A percentile compares a stretch with the other conserved stretches of the same genome.
phyloP scores from a whole-genome alignment of 2,329 filamentous ascomycete genomes.

The Ascomycota sp. region DNA sequence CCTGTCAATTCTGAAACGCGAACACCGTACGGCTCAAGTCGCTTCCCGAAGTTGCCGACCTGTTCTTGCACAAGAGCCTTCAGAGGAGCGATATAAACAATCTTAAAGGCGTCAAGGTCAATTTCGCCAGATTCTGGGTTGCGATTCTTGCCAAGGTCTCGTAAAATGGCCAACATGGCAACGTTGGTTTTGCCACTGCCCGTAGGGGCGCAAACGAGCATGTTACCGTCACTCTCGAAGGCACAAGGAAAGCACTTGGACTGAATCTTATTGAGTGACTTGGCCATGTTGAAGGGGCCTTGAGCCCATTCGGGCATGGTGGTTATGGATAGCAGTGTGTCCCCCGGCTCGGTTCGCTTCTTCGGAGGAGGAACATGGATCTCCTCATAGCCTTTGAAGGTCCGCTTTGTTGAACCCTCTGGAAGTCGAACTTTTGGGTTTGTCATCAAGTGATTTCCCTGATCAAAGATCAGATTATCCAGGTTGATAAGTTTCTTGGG shows the following conservation, averaged over 20 bases:
- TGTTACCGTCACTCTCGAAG: slow-evolving; percentile 84
- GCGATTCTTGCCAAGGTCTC: slow-evolving; percentile 88
- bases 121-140: slow-evolving; percentile 80
- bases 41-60: slow-evolving; percentile 87
- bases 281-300: slow-evolving; percentile 62
- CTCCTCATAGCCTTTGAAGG: slow-evolving; percentile 95
- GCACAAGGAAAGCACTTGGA: slow-evolving; percentile 79
- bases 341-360: slow-evolving; percentile 57
- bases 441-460: slow-evolving; percentile 98
- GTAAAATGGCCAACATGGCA: slow-evolving; percentile 86
- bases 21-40: slow-evolving; percentile 76
- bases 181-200: slow-evolving; percentile 98
- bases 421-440: slow-evolving; percentile 87
- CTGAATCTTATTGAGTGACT: slow-evolving; percentile 84
- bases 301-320: slow-evolving; percentile 87
- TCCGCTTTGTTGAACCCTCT: slow-evolving; percentile 81
- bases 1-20: slow-evolving; percentile 88
- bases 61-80: slow-evolving; percentile 95
- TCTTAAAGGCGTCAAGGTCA: slow-evolving; percentile 90
- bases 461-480: slow-evolving; percentile 89
- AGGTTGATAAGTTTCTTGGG: slow-evolving; percentile 77
- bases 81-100: slow-evolving; percentile 87
- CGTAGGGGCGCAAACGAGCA: slow-evolving; percentile 92
- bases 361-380: slow-evolving; percentile 92
- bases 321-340: slow-evolving; percentile 60